phyloP scores from a whole-genome alignment of 306 rosid genomes.

The Quercus dentata region DNA sequence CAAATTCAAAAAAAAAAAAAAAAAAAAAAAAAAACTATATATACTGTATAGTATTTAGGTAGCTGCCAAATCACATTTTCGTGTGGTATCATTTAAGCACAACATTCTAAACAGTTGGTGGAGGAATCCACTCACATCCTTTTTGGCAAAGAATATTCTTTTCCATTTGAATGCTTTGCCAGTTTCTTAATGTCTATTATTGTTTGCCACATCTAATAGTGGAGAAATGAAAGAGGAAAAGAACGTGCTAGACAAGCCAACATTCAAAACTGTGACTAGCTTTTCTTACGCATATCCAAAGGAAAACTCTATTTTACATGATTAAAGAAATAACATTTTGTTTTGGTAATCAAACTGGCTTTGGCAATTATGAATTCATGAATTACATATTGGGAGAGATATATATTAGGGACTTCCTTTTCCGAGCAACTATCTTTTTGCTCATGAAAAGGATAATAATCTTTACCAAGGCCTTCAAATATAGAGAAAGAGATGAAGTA shows the following conservation, averaged over 20 bases:
- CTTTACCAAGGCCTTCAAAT: not conserved
- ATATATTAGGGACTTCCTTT: not conserved
- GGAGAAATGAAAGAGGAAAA: slow-evolving; percentile 3
- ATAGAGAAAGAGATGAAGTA: not conserved
- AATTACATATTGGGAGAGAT: not conserved
- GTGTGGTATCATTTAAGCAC: not conserved
- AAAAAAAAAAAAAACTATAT: no score
- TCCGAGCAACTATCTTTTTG: not conserved
- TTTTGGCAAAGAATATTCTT: slow-evolving; percentile 20
- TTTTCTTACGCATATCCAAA: not conserved
- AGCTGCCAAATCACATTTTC: not conserved
- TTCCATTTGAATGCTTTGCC: slow-evolving; percentile 18
- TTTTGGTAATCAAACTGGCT: not conserved
- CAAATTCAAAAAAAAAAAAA: no score
- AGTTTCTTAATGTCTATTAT: slow-evolving; percentile 4
- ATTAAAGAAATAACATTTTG: not conserved
- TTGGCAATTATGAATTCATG: not conserved
- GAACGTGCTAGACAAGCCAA: slow-evolving; percentile 1
- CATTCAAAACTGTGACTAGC: slow-evolving; percentile 8
- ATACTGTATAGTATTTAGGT: no score
- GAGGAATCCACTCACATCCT: slow-evolving; percentile 36
- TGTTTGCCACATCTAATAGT: slow-evolving; percentile 21
- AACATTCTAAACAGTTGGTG: not conserved
- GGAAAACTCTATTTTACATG: not conserved
- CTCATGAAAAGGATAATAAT: not conserved